Base-by-base conservation (phyloP, 495 filamentous ascomycete species). In the Cudoniella acicularis region DNA sequence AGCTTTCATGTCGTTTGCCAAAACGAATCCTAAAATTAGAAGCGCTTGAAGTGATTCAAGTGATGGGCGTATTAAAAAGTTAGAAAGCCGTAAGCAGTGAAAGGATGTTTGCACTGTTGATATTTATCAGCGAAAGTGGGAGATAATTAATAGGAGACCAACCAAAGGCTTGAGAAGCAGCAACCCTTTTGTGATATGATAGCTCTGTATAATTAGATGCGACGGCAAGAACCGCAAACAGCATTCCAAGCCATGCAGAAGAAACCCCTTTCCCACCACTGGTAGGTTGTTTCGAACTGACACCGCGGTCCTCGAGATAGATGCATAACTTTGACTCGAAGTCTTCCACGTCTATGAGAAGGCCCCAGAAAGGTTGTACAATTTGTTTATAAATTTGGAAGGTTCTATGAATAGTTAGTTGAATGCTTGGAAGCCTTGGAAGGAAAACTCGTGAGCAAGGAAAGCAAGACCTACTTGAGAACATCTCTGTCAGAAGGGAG, bases 181-280 rank as follows among this genome's bases (percentile, higher is more conserved):
- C 67, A 0, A 76, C 78, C 25, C 80, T 74, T 30, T 79, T 70
- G 53, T 80, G 75, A 55, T 81, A 81, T 1, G 87, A 83, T 6
- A 87, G 77, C 63, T 86, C 83, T 2, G 88, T 88, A 52, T 87
- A 91, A 68, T 94, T 90, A n/a, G 86, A 88, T 16, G 88, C 89
- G 26, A 89, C 89, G 0, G 88, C 90, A 23, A 94, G 76, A 0
- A 90, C 84, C 3, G 88, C 88, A 69, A 93, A 93, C 6, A 93
- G 73, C 22, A 92, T 77, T 10, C 87, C 87, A 9, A 92, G 78
- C 84, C 72, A 92, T 66, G 72, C 83, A 69, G 71, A 87, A 63
- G 65, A 90, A 72, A 79, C 86, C 71, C 71, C 80, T 49, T 74
- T 80, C 16, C 72, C 74, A 16, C 75, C 74, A 52, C 77, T 77